Base-by-base conservation (phyloP, 768 basidiomycete genomes). In the Tylopilus plumbeoviolaceoides region DNA sequence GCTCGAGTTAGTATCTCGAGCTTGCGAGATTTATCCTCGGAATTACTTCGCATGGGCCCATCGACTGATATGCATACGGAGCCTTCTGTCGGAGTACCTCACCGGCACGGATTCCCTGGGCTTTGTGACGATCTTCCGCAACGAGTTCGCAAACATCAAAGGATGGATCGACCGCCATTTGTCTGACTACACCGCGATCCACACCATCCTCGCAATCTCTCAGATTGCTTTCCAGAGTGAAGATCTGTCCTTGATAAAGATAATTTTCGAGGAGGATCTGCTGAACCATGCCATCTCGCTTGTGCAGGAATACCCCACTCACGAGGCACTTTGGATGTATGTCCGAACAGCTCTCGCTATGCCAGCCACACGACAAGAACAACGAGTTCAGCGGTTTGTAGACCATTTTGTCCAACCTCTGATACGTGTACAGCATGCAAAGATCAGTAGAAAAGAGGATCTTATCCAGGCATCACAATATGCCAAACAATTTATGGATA, bases 11-110 rank as follows among this genome's bases (percentile, higher is more conserved):
- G 69, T 76, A 14, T 66, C 74, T 36, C 65, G 66, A 33, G 80
- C 84, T 28, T 83, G 82, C 67, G 79, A 81, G 58, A 66, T 74
- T 6, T 85, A 88, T 61, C 82, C 83, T 9, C 80, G 87, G 14
- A 89, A 89, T 61, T 89, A 89, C 62, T 80, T 84, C 65, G 85
- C 84, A 5, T 89, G 87, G 87, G 63, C 73, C 1, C 83, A 89
- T 59, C 81, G 84, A 62, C 72, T 73, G 44, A 77, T 76, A 39
- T 71, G 82, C 50, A 63, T 80, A 77, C 55, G 59, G 69, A 33
- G 61, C 70, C 35, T 65, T 56, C 50, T 62, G 46, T 43, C 39
- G 14, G 28, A 43, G 58, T 51, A 62, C 50, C 62, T 50, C 56
- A 49, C 49, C 43, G 66, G 59, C 14, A 38, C 11, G 44, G 48